Evolutionary conservation across 495 filamentous ascomycete species (phyloP).

Genomic region (Penicillium samsonianum): DNA sequence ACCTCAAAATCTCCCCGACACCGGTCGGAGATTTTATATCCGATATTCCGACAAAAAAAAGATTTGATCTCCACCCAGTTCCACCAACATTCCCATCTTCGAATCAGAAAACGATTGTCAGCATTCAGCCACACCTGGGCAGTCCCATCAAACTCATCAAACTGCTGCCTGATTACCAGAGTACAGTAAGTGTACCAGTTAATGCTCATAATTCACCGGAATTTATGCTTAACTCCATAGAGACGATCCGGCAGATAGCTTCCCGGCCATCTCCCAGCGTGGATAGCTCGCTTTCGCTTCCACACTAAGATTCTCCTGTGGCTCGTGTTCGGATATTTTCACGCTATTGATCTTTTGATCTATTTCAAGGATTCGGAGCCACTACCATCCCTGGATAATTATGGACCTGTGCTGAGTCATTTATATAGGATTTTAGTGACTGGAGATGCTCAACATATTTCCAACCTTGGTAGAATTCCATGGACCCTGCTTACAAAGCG

Average conservation of each 20-base stretch:
- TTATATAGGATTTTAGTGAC: not conserved
- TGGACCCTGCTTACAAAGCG: conserved; percentile 1
- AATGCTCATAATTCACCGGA: not conserved
- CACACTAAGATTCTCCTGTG: not conserved
- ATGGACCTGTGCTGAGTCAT: not conserved
- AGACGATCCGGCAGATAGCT: conserved; percentile 8
- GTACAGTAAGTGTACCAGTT: conserved; percentile 14
- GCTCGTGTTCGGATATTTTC: conserved; percentile 4
- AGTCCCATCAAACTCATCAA: too few species aligned
- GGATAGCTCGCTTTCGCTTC: not conserved
- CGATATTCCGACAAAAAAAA: not conserved
- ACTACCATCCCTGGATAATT: not conserved
- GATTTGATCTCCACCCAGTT: not conserved
- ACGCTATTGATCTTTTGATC: conserved; percentile 9
- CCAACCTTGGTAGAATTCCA: not conserved
- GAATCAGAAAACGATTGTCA: not conserved
- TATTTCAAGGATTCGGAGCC: conserved; percentile 1
- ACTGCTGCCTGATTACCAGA: conserved; percentile 12
- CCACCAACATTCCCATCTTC: not conserved
- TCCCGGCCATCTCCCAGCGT: conserved; percentile 1
- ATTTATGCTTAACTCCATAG: conserved; percentile 11
- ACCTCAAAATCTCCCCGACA: not conserved
- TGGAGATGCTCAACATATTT: not conserved
- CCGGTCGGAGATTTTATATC: conserved; percentile 3
- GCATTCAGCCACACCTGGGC: conserved; percentile 25